These are phyloP conservation scores for Aureobasidium sp. DNA, from an alignment of 2,329 filamentous ascomycete genomes.

Conservation along the genomic window DNA sequence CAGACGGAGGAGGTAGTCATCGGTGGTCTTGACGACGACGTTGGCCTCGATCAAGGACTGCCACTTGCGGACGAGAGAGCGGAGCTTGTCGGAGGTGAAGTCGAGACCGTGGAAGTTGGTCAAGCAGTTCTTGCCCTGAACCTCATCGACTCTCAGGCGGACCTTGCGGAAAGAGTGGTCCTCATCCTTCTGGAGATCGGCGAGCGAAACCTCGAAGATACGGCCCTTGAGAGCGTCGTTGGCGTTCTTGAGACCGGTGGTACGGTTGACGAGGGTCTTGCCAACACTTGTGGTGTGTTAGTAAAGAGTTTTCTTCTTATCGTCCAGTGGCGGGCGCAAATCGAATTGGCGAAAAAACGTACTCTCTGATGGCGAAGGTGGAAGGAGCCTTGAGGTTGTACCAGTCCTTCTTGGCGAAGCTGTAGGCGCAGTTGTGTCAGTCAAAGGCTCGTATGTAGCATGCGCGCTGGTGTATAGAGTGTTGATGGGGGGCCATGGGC, in stretches of 20 bases:
- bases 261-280: conserved; percentile 99
- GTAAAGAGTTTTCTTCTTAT: conserved; percentile 19
- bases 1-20: conserved; percentile 98
- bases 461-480: conserved; percentile 2
- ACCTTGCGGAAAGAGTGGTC: conserved; percentile 99
- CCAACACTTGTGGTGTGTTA: conserved; percentile 56
- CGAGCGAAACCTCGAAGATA: conserved; percentile 97
- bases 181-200: conserved; percentile 99
- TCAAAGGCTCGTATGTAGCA: neutral
- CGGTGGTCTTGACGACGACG: conserved; percentile 98
- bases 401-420: conserved; percentile 74
- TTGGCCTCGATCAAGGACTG: conserved; percentile 99
- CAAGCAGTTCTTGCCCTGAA: conserved; percentile 99
- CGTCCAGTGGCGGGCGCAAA: conserved; percentile 9
- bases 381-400: conserved; percentile 97
- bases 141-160: conserved; percentile 96
- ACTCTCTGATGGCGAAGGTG: conserved; percentile 91
- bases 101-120: conserved; percentile 99
- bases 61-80: conserved; percentile 99
- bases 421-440: conserved; percentile 28
- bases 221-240: conserved; percentile 98
- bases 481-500: neutral
- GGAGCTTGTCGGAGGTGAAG: conserved; percentile 99
- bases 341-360: conserved; percentile 40
- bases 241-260: conserved; percentile 99